phyloP scores from a whole-genome alignment of 805 yeast genomes.

The Lachancea sp. region DNA sequence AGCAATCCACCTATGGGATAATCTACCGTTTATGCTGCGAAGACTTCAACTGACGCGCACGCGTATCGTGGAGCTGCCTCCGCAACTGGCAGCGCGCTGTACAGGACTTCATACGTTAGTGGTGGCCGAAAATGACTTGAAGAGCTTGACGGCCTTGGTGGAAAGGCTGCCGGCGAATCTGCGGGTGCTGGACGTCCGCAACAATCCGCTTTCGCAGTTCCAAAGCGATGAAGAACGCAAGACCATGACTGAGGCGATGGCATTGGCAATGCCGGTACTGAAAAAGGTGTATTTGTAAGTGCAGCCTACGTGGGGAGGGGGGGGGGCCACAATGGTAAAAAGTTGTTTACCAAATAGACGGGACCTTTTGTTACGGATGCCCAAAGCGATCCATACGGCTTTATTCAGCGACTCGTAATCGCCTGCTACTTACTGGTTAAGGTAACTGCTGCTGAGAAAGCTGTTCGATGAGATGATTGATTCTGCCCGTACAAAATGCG shows the following conservation, averaged over 20 bases:
- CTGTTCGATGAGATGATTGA: too few relatives aligned
- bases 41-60: conserved; percentile 3
- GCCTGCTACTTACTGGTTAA: too few relatives aligned
- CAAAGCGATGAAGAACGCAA: conserved; percentile 3
- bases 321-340: neutral
- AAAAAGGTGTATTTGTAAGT: neutral
- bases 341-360: neutral
- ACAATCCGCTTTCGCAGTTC: conserved; percentile 14
- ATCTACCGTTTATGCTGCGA: conserved; percentile 6
- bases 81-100: conserved; percentile 1
- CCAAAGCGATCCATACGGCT: too few relatives aligned
- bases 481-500: too few relatives aligned
- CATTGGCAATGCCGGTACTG: conserved; percentile 2
- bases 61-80: conserved; percentile 2
- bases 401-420: too few relatives aligned
- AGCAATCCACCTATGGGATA: conserved; percentile 2
- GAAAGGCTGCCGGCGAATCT: conserved; percentile 12
- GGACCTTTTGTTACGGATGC: too few relatives aligned
- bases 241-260: neutral
- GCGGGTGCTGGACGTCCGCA: conserved; percentile 14
- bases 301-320: neutral
- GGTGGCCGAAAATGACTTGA: conserved; percentile 4
- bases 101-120: conserved; percentile 7
- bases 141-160: conserved; percentile 1
- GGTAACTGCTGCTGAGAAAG: too few relatives aligned